Evolutionary conservation across 495 filamentous ascomycete genomes (phyloP), one percentile per base, ranked within the genome.

Genomic region (Neurospora tetrasperma): DNA sequence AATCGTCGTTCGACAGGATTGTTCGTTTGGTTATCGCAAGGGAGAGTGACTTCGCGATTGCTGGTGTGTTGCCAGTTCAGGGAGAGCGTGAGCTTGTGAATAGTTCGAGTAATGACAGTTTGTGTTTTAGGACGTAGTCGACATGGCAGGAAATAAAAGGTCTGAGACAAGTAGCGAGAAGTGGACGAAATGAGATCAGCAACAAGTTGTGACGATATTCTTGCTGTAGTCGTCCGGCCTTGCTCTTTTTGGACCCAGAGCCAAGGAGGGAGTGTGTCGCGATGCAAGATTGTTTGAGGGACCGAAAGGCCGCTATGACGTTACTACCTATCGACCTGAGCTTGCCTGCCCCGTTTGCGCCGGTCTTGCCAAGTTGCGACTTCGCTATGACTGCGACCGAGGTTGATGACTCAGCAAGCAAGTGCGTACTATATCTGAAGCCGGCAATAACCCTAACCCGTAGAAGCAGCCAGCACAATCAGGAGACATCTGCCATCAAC

Each of bases 171-270:
- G 27, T 41, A 4, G 23, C 23, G 23, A 23, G 62, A 42, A 66
- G 35, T 20, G 38, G 70, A 31, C 35, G 20, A n/a, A 40, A 43
- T 39, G 38, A n/a, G 41, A 54, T 74, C 68, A 62, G 73, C 70
- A 66, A 72, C 35, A 62, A 72, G 71, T 38, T 70, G 72, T 74
- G 71, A 74, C 73, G 73, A 72, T 74, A 7, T 5, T 5, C 48
- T 27, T 59, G 48, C 48, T 59, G 71, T 42, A 16, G 27, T 66
- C 27, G 27, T 31, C 27, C 27, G 27, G 27, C 27, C 27, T 31
- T 31, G 27, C 27, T 31, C 27, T 31, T 31, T 31, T 31, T 31
- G 27, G 27, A 31, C 27, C 1, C 5, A 27, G 35, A 11, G 20
- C 48, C 48, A 59, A 14, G 46, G 10, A 54, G 10, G 1, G 27